Evolutionary conservation across 441 rosid species (phyloP).

Genomic region (Populus tomentosa): DNA sequence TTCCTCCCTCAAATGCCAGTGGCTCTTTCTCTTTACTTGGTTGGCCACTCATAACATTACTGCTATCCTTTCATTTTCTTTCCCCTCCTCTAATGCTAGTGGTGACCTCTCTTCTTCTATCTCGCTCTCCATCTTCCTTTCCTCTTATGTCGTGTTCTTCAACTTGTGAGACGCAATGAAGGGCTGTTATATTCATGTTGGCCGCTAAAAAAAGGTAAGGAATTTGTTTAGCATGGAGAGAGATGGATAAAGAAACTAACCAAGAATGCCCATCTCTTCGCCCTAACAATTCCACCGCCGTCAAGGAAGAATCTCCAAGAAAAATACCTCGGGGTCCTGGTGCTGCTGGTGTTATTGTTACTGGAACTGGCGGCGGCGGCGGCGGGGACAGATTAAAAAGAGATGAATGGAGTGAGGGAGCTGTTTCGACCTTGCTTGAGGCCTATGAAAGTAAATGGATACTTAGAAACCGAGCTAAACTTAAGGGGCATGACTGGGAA

Average conservation of each 20-base stretch:
- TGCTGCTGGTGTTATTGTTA: slow-evolving; percentile 1
- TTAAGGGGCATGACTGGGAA: slow-evolving; percentile 97
- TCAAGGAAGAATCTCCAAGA: slow-evolving; percentile 38
- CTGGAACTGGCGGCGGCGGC: slow-evolving; percentile 8
- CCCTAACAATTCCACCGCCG: slow-evolving; percentile 11
- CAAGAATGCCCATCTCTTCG: slow-evolving; percentile 46
- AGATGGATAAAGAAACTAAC: slow-evolving; percentile 54
- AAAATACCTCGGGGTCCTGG: slow-evolving; percentile 22
- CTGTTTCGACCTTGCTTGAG: slow-evolving; percentile 77
- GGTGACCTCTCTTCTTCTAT: slow-evolving; percentile 22
- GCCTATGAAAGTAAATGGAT: slow-evolving; percentile 91
- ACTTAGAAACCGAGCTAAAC: slow-evolving; percentile 84
- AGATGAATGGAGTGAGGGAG: slow-evolving; percentile 99
- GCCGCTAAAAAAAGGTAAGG: slow-evolving; percentile 25
- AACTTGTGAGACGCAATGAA: not conserved
- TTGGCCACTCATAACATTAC: slow-evolving; percentile 8
- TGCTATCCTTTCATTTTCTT: not conserved
- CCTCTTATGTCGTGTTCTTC: not conserved
- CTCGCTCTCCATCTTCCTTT: slow-evolving; percentile 10
- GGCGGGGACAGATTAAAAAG: slow-evolving; percentile 62
- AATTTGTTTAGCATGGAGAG: slow-evolving; percentile 36
- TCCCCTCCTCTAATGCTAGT: slow-evolving; percentile 31
- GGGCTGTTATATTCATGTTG: slow-evolving; percentile 13
- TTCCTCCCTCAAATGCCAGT: slow-evolving; percentile 18
- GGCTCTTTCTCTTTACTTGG: slow-evolving; percentile 17